phyloP scores from a whole-genome alignment of 1,284 basidiomycete species.

The Entoloma clypeatum region DNA sequence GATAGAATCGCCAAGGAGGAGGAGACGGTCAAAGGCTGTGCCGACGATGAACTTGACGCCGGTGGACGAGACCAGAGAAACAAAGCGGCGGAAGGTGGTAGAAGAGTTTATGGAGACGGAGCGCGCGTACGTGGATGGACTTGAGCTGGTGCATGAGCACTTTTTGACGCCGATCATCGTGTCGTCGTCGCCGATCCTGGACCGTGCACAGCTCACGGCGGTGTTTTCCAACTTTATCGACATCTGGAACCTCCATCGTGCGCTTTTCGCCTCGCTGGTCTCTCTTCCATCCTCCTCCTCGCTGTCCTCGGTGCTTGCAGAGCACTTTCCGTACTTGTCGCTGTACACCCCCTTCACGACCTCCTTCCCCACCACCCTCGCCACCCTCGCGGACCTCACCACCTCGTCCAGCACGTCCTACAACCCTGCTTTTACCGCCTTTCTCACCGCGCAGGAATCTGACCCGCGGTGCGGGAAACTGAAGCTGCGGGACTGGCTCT shows the following conservation, averaged over 20 bases:
- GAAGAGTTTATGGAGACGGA: conserved; percentile 81
- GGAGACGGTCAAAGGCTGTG: conserved; percentile 27
- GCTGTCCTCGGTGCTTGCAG: too few species aligned
- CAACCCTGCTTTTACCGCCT: conserved; percentile 55
- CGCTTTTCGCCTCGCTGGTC: conserved; percentile 65
- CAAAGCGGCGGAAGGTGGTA: conserved; percentile 56
- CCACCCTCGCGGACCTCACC: conserved; percentile 49
- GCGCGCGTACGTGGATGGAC: conserved; percentile 71
- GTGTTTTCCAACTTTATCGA: conserved; percentile 90
- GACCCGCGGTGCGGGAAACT: conserved; percentile 69
- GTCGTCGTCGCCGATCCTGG: conserved; percentile 61
- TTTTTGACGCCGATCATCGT: conserved; percentile 75
- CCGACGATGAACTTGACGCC: conserved; percentile 34
- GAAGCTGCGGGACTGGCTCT: conserved; percentile 78
- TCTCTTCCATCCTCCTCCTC: conserved; percentile 58
- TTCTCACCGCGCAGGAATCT: conserved; percentile 57
- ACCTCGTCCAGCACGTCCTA: conserved; percentile 39
- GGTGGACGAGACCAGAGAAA: conserved; percentile 34
- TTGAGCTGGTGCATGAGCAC: conserved; percentile 82
- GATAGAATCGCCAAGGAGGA: conserved; percentile 32
- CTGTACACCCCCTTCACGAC: conserved; percentile 82
- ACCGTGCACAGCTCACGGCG: conserved; percentile 64
- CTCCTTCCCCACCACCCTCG: conserved; percentile 66
- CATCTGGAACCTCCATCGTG: conserved; percentile 84
- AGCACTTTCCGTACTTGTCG: conserved; percentile 71